These are phyloP conservation scores for Galium porrigens DNA, from an alignment of 305 asterid species.

Conservation along the genomic window DNA sequence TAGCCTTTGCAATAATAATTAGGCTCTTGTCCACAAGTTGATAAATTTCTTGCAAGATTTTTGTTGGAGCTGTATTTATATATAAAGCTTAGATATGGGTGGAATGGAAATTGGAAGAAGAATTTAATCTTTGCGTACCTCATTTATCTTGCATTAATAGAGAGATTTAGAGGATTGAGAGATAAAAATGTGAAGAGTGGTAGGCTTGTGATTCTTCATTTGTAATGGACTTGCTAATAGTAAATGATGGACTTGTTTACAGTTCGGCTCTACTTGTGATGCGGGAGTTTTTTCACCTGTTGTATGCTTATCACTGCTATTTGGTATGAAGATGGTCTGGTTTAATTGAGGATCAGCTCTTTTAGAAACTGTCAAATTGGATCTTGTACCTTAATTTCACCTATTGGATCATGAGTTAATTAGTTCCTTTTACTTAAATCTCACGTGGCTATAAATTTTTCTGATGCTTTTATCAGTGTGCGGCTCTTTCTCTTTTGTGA, in stretches of 20 bases:
- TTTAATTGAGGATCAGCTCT: background rate
- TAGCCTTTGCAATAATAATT: background rate
- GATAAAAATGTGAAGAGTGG: background rate
- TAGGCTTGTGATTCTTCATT: background rate
- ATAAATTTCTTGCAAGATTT: background rate
- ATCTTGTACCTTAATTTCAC: background rate
- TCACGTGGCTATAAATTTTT: background rate
- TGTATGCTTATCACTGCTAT: background rate
- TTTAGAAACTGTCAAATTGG: background rate
- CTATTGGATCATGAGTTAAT: background rate
- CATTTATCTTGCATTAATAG: background rate
- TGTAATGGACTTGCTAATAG: background rate
- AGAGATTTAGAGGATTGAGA: background rate
- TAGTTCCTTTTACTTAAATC: background rate
- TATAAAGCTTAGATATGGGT: background rate
- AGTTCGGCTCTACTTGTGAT: background rate
- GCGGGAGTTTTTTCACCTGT: background rate
- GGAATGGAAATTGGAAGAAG: background rate
- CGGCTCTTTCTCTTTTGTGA: background rate
- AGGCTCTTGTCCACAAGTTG: conserved; percentile 2
- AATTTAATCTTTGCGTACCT: background rate
- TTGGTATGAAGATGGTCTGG: background rate
- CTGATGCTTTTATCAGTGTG: background rate
- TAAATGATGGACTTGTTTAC: background rate
- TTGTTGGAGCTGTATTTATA: background rate